A percentile compares a stretch with the other conserved stretches of the same genome.
Conservation (phyloP, 2,329 filamentous ascomycete species). For the Colletotrichum salicis region DNA sequence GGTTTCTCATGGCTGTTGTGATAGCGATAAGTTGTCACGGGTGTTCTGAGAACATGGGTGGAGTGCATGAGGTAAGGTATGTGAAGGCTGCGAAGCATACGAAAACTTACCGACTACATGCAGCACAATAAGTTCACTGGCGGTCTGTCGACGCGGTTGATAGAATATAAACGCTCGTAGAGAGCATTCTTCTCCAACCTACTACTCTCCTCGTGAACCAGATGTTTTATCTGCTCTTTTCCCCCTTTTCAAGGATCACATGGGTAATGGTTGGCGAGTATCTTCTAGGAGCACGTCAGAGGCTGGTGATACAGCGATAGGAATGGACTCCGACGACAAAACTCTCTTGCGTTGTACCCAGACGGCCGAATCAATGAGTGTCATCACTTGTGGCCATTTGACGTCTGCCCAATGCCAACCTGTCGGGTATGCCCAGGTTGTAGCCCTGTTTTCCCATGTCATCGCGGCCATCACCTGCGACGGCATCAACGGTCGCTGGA, state of each 20-base stretch:
- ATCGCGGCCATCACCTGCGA: conserved; percentile 12
- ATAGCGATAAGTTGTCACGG: neutral
- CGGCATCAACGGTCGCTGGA: neutral
- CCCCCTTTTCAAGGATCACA: neutral
- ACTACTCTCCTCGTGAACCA: too few species aligned
- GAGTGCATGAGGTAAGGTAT: neutral
- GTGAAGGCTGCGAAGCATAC: neutral
- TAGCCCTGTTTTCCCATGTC: conserved; percentile 10
- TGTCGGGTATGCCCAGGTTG: neutral
- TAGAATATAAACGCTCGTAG: too few species aligned
- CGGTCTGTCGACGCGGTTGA: too few species aligned
- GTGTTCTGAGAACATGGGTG: neutral
- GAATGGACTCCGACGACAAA: neutral
- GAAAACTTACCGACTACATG: neutral
- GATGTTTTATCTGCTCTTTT: too few species aligned
- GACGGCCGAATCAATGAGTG: neutral
- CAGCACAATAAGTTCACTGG: neutral
- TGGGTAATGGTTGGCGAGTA: neutral
- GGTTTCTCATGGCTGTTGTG: too few species aligned
- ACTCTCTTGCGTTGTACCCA: neutral
- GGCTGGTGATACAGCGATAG: neutral
- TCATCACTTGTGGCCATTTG: neutral
- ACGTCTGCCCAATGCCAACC: neutral
- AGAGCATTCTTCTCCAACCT: too few species aligned
- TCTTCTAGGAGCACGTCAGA: neutral